Base-by-base conservation (phyloP, 2,329 filamentous ascomycete species). In the Neonectria punicea region DNA sequence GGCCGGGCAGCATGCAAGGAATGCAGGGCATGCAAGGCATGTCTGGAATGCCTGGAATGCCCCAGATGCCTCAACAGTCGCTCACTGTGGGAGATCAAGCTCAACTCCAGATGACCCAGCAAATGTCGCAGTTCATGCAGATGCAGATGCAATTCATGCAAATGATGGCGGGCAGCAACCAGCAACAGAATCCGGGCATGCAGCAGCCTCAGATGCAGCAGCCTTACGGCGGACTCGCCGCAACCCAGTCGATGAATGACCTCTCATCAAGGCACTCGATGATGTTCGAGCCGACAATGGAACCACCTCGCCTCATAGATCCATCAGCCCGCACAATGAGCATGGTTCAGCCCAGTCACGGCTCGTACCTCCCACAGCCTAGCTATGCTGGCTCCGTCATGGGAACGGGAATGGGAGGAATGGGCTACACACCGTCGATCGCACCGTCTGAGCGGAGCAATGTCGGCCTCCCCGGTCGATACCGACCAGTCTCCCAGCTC, bases 121-220 rank as follows among this genome's bases (percentile, higher is more conserved):
- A 94, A 75, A 94, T 95, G 92, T 87, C 88, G 61, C 90, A 93
- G 73, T 94, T 95, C 80, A 94, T 95, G 92, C 91, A 94, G 76
- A 93, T 96, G 90, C 93, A 97, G 77, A 94, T 97, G 91, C 92
- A 97, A 76, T 94, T 94, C 80, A 95, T 97, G 91, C 92, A 94
- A 74, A 91, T 93, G 88, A 92, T 93, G 86, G 84, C 85, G 1
- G 71, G 76, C 54, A 82, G 81, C 66, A 67, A 69, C 49, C 70
- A 70, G 11, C 67, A 30, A 5, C 53, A 57, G 14, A 51, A 51
- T n/a, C 49, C 49, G 4, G 46, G 46, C 14, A 51, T 51, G 49
- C 76, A 77, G 60, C 73, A 76, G 74, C 25, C 25, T 25, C 25
- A 25, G 25, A 25, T 25, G 25, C 74, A 75, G 46, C 66, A 67